A percentile compares a stretch with the other conserved stretches of the same genome.
phyloP scores from a whole-genome alignment of 345 rosid genomes.

The Salix koriyanagi region DNA sequence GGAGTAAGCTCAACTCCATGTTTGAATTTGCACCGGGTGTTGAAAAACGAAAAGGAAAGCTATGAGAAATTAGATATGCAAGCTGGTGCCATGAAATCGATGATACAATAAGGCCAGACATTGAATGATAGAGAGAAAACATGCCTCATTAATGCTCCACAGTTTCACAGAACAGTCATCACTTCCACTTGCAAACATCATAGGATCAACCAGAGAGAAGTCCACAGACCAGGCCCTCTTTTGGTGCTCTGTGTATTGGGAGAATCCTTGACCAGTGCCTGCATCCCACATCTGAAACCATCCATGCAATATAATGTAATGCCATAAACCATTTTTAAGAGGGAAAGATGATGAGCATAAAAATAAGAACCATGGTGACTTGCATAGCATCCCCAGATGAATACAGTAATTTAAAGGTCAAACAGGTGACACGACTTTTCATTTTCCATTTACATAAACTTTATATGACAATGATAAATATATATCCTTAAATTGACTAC shows the following conservation, averaged over 20 bases:
- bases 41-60: not conserved
- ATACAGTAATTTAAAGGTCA: no score
- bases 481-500: not conserved
- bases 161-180: constrained; percentile 89
- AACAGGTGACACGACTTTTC: no score
- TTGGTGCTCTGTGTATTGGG: constrained; percentile 67
- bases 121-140: constrained; percentile 11
- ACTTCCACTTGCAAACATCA: constrained; percentile 86
- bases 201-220: constrained; percentile 69
- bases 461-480: not conserved
- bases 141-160: constrained; percentile 83
- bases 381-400: not conserved
- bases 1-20: not conserved
- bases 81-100: not conserved
- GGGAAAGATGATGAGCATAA: not conserved
- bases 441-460: not conserved
- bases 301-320: constrained; percentile 4
- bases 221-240: constrained; percentile 98
- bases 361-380: not conserved
- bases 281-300: constrained; percentile 84
- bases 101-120: not conserved
- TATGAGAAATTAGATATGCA: not conserved
- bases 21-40: not conserved
- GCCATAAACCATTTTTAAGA: constrained; percentile 6
- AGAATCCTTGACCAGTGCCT: constrained; percentile 69